Evolutionary conservation across 2,329 filamentous ascomycete species (phyloP), one percentile per base, ranked within the genome.

Genomic region (Tolypocladium nubicola): DNA sequence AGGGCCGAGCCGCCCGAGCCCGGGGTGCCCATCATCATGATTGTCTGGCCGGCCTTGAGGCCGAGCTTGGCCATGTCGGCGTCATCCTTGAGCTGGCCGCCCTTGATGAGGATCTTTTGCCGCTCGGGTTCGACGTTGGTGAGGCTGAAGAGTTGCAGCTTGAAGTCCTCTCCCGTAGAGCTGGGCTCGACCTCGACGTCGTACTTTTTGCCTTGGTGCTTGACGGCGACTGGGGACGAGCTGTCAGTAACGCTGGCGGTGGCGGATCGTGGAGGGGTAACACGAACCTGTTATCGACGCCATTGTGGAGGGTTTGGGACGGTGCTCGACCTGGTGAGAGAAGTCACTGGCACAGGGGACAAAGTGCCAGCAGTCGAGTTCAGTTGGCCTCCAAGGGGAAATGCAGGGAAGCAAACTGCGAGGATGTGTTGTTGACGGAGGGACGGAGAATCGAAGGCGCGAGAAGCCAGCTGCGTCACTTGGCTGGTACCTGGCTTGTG

Each of bases 1-100:
- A 89, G 78, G 23, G 74, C 79, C 39, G 73, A 76, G 47, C 80
- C 80, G 54, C 82, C 84, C 16, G 83, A 84, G 23, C 88, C 85
- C 4, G 93, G 88, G 3, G 90, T 94, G 41, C 95, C 95, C 82
- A 99, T 90, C 88, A 99, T 95, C 86, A 96, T 96, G 71, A 99
- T 89, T 26, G 79, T 82, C 72, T 96, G 90, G 57, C 88, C 88
- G 39, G 89, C 78, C 79, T 96, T 97, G 66, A 96, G 85, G 66
- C 87, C 87, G 60, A 97, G 81, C 66, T 87, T 88, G 63, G 85
- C 85, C 72, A 99, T 85, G 59, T 90, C 86, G 58, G 90, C 89
- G 68, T 97, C 91, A 83, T 99, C 89, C 75, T 97, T 99, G 65
- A 99, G 84, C 73, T 96, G 90, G 62, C 90, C 89, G 62, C 91